Evolutionary conservation across 2,329 filamentous ascomycete species (phyloP).

Genomic region (Arthrobotrys conoides): DNA sequence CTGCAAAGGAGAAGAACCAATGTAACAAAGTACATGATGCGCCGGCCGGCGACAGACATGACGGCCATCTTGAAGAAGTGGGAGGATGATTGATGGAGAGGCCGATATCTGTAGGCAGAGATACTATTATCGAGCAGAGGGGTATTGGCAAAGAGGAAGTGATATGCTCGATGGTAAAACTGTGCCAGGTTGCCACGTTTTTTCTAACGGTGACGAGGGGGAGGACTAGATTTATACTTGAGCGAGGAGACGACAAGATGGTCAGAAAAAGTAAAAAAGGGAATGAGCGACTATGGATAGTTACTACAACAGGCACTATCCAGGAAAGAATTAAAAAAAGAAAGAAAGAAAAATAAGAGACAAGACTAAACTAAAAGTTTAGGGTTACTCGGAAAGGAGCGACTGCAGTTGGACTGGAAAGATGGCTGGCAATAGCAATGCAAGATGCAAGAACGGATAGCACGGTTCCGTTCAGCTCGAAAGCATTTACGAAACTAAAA

Average conservation of each 20-base stretch:
- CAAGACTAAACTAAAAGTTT: conserved; percentile 39
- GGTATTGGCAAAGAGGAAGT: conserved; percentile 36
- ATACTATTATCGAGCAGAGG: conserved; percentile 51
- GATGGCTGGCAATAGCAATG: conserved; percentile 40
- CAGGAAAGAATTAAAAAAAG: conserved; percentile 27
- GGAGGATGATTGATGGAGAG: conserved; percentile 27
- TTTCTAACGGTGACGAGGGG: conserved; percentile 59
- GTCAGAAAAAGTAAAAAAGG: conserved; percentile 42
- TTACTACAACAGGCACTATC: not conserved
- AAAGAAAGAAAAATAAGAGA: conserved; percentile 3
- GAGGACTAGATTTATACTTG: conserved; percentile 56
- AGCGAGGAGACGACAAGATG: conserved; percentile 36
- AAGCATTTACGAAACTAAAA: conserved; percentile 51
- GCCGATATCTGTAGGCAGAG: conserved; percentile 46
- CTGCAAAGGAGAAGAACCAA: conserved; percentile 38
- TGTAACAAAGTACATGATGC: conserved; percentile 42
- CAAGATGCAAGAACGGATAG: conserved; percentile 45
- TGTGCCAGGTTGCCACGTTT: conserved; percentile 61
- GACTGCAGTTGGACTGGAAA: conserved; percentile 54
- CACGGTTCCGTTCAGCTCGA: conserved; percentile 54
- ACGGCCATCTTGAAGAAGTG: conserved; percentile 52
- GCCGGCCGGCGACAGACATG: conserved; percentile 47
- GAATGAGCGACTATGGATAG: conserved; percentile 48
- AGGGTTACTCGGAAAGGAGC: conserved; percentile 60
- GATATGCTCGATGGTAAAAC: conserved; percentile 56